Evolutionary conservation across 2,329 filamentous ascomycete species (phyloP), one percentile per base, ranked within the genome.

Genomic region (Cucurbitaria berberidis): DNA sequence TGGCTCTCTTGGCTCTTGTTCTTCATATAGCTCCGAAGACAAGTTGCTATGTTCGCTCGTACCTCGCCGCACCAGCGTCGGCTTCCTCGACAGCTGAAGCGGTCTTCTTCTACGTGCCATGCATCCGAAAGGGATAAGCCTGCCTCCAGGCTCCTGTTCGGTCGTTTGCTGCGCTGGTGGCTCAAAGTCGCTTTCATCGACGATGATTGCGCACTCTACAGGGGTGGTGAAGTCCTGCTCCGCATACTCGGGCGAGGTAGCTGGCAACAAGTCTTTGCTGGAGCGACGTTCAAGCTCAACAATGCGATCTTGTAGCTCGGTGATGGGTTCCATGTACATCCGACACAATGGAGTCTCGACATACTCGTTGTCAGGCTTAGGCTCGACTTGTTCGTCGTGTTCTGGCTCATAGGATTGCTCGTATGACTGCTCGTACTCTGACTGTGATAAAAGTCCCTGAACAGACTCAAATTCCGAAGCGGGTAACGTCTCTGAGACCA

Each of bases 291-390:
- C 55, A 36, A 62, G 43, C 16, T 59, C 52, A 1, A 39, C 43
- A 21, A 61, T 48, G 16, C 51, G 53, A 29, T 60, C 48, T 29
- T 59, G 51, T 11, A 60, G 29, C 24, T 58, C 27, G 36, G 42
- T 22, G 29, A 63, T 58, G 13, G 53, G 57, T 24, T 55, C 49
- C 5, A 51, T 62, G 35, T 63, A 60, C n/a, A 29, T 56, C 15
- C 53, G 55, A 18, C 44, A 46, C 21, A 42, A 36, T n/a, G 46
- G 42, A 29, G 40, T 48, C 9, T 45, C 21, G n/a, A 30, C 24
- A 22, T 46, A 45, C 3, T 48, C 47, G 10, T 46, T 26, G 4
- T 55, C 45, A 21, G 43, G 48, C 9, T 44, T 26, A n/a, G 52
- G n/a, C 15, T 45, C 34, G 8, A 15, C 15, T 10, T 51, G 29